Conservation (phyloP, 352 stramenopile genomes). For the Thraustochytrium sp. region DNA sequence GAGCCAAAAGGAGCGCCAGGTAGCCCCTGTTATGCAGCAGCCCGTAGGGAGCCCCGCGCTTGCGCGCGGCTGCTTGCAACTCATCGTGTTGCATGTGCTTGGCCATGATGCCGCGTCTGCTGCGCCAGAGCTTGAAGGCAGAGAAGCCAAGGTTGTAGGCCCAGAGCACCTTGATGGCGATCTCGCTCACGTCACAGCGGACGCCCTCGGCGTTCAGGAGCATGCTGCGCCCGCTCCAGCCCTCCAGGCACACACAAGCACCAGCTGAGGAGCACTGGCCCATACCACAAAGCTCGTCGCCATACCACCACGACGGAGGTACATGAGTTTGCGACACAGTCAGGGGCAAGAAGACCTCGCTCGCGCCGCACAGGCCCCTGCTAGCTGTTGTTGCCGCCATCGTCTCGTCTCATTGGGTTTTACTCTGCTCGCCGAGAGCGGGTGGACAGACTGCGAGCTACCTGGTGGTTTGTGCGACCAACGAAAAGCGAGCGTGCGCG, state of each 20-base stretch:
- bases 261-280: background rate
- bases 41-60: background rate
- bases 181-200: background rate
- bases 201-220: background rate
- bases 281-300: background rate
- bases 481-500: no score
- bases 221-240: background rate
- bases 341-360: background rate
- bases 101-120: background rate
- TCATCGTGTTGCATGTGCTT: background rate
- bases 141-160: conserved; percentile 1
- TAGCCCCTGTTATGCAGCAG: conserved; percentile 5
- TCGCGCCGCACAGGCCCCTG: background rate
- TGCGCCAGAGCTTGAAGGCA: background rate
- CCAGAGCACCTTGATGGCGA: conserved; percentile 4
- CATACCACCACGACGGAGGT: background rate
- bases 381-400: no score
- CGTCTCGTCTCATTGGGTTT: no score
- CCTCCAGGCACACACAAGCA: background rate
- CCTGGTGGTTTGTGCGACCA: no score
- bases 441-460: no score
- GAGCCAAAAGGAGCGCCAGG: background rate
- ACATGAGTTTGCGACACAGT: background rate
- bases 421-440: no score
- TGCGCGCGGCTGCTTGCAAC: background rate